phyloP scores from a whole-genome alignment of 441 rosid genomes.

The Aleurites moluccanus region DNA sequence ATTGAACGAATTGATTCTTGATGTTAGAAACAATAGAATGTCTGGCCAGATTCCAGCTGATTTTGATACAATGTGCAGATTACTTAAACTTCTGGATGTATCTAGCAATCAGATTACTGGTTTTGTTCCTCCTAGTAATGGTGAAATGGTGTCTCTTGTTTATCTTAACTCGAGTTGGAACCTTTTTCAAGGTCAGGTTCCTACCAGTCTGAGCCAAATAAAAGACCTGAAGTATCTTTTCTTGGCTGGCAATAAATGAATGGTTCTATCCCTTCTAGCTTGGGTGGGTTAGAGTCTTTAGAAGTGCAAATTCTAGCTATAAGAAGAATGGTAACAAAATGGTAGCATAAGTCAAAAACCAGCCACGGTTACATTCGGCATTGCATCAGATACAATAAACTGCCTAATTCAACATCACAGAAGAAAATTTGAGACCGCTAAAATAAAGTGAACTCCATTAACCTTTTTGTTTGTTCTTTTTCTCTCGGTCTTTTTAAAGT shows the following conservation, averaged over 20 bases:
- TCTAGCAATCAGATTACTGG: conserved; percentile 55
- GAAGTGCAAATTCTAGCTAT: too few relatives aligned
- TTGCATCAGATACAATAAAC: neutral
- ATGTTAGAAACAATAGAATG: conserved; percentile 53
- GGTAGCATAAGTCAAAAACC: neutral
- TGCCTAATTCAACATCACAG: neutral
- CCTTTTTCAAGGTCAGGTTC: conserved; percentile 51
- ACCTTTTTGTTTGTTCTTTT: conserved; percentile 6
- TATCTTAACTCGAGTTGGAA: conserved; percentile 52
- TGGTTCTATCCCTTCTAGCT: conserved; percentile 47
- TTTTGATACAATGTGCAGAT: conserved; percentile 44
- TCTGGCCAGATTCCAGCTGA: conserved; percentile 47
- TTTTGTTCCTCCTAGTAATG: conserved; percentile 41
- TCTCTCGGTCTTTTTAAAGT: neutral
- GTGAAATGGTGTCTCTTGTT: conserved; percentile 43
- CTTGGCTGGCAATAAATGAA: conserved; percentile 51
- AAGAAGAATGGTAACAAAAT: neutral
- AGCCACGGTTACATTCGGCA: neutral
- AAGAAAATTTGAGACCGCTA: neutral
- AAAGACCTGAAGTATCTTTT: conserved; percentile 46
- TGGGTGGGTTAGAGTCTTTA: conserved; percentile 43
- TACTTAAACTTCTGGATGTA: conserved; percentile 48
- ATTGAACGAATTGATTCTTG: conserved; percentile 41
- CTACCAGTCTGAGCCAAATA: conserved; percentile 36
- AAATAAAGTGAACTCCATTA: neutral